Base-by-base conservation (phyloP, 306 rosid genomes). In the Gastrolobium villosum region DNA sequence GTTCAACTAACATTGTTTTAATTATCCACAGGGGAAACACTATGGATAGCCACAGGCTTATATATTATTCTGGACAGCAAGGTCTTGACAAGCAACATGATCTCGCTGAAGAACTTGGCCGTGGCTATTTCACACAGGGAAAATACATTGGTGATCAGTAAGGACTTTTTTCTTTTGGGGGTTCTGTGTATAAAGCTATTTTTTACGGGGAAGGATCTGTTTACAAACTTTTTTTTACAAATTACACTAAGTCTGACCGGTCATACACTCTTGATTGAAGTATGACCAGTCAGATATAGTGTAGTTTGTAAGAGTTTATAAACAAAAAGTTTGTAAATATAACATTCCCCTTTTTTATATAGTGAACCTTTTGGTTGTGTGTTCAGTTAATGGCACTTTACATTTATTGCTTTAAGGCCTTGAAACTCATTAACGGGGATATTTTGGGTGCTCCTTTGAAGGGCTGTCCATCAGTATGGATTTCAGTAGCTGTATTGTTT, bases 121-220 rank as follows among this genome's bases (percentile, higher is more conserved):
- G 80, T 15, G 99, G 99, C 65, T 92, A 94, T 86, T 94, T 94
- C 82, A 94, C 99, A 1, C 92, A 88, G 63, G 97, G 74, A 69
- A 94, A 89, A 84, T 94, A 80, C 90, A 85, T 94, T 74, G 99
- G 95, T 64, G 97, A 94, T 83, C 64, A 80, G 99, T 92, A 82
- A 70, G 89, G 66, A 39, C 63, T 39, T 40, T 10, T 39, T 1
- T 32, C 40, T 48, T 39, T 30, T 30, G 41, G 10, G n/a, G 2
- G 7, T 9, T 10, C 0, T 26, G n/a, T 74, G 28, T 36, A 32
- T 15, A 4, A 2, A 14, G 37, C 3, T 32, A n/a, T 13, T 10
- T 56, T n/a, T n/a, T n/a, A n/a, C n/a, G n/a, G n/a, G n/a, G n/a
- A n/a, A n/a, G n/a, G n/a, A n/a, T n/a, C n/a, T n/a, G n/a, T n/a